Conservation (phyloP, 2,329 filamentous ascomycete genomes). For the Scortechinia acanthostroma region DNA sequence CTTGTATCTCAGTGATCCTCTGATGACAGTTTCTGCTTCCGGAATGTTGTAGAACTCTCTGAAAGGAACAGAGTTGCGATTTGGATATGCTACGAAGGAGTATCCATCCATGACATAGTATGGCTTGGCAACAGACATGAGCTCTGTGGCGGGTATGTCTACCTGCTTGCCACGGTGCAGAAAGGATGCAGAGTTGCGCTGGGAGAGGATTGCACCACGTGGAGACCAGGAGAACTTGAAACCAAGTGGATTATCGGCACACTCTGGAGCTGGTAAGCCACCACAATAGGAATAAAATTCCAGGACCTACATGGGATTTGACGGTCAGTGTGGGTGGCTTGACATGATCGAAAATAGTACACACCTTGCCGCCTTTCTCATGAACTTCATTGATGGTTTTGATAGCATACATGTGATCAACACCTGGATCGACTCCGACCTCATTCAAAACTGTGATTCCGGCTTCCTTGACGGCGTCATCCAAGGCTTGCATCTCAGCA, state of each 20-base stretch:
- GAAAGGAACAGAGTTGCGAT: slow-evolving; percentile 62
- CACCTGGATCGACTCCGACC: slow-evolving; percentile 53
- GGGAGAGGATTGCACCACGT: slow-evolving; percentile 60
- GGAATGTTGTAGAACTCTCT: slow-evolving; percentile 63
- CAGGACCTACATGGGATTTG: slow-evolving; percentile 26
- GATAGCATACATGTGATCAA: slow-evolving; percentile 52
- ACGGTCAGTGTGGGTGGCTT: not conserved
- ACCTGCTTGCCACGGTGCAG: slow-evolving; percentile 54
- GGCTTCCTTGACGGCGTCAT: slow-evolving; percentile 51
- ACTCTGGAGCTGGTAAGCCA: slow-evolving; percentile 46
- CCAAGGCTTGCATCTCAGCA: slow-evolving; percentile 61
- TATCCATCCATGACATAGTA: slow-evolving; percentile 49
- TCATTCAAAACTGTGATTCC: slow-evolving; percentile 72
- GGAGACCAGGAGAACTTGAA: slow-evolving; percentile 69
- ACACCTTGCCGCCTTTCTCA: slow-evolving; percentile 58
- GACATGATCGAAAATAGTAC: slow-evolving; percentile 4
- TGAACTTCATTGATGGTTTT: slow-evolving; percentile 64
- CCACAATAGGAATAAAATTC: slow-evolving; percentile 64
- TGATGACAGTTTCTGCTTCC: slow-evolving; percentile 58
- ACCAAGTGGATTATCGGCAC: slow-evolving; percentile 61
- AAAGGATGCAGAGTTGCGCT: slow-evolving; percentile 59
- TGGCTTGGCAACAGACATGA: slow-evolving; percentile 63
- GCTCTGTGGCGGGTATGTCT: slow-evolving; percentile 21
- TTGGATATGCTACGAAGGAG: slow-evolving; percentile 66
- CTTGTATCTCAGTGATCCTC: slow-evolving; percentile 58